Conservation (phyloP, 208 protist genomes). For the Acanthamoeba castellanii region DNA sequence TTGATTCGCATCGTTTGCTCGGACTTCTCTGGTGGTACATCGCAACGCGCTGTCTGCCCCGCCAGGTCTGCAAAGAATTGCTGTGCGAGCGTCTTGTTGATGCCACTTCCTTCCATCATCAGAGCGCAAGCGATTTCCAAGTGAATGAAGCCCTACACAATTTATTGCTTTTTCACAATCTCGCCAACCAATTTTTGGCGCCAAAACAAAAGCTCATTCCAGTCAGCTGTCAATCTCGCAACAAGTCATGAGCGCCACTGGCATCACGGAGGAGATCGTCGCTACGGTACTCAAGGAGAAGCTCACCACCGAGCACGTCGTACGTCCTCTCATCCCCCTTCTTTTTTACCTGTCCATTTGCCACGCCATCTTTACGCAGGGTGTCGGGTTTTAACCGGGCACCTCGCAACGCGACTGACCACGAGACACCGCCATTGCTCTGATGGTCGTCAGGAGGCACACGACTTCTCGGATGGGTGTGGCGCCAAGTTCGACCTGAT, state of each 20-base stretch:
- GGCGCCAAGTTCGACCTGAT: slow-evolving; percentile 39
- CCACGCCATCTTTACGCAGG: background rate
- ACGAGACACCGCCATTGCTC: no score
- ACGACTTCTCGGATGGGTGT: slow-evolving; percentile 13
- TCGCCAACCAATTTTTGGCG: background rate
- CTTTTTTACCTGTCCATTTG: background rate
- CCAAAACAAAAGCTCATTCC: background rate
- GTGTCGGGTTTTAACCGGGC: no score
- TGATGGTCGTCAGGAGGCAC: background rate
- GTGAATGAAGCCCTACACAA: background rate
- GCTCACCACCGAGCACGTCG: background rate
- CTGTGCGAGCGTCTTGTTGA: background rate
- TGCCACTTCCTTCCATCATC: background rate
- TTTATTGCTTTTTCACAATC: no score
- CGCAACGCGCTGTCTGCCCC: background rate
- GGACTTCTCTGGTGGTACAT: background rate
- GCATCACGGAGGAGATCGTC: background rate
- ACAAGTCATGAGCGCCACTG: background rate
- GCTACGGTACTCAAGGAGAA: background rate
- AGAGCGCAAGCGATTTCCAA: background rate
- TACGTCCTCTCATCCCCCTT: background rate
- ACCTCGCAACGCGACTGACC: no score
- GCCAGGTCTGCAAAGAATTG: slow-evolving; percentile 31
- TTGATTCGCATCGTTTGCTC: slow-evolving; percentile 40
- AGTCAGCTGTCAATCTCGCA: background rate